These are phyloP conservation scores for Diaporthe citriasiana DNA, from an alignment of 2,329 filamentous ascomycete genomes.

Conservation along the genomic window DNA sequence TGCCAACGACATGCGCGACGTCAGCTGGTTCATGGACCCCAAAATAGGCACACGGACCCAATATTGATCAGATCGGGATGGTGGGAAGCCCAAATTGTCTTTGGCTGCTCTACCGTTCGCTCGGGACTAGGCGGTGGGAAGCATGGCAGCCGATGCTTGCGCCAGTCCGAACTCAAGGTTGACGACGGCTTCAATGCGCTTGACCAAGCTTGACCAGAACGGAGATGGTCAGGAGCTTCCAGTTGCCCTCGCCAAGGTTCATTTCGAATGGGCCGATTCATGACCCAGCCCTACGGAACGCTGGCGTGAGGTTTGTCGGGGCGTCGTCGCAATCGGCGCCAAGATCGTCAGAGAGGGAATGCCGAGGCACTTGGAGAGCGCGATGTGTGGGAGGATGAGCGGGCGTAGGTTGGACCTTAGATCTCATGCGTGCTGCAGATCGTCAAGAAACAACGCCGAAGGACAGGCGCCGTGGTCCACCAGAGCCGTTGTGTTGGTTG, in stretches of 20 bases:
- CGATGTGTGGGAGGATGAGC: background rate
- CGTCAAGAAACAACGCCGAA: constrained; percentile 3
- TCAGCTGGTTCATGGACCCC: constrained; percentile 14
- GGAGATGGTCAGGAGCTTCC: background rate
- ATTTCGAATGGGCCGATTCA: constrained; percentile 28
- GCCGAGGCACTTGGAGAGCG: background rate
- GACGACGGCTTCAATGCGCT: constrained; percentile 22
- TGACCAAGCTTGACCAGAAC: constrained; percentile 10
- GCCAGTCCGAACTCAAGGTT: background rate
- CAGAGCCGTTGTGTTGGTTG: constrained; percentile 16
- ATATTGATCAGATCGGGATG: background rate
- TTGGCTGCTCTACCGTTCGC: constrained; percentile 10
- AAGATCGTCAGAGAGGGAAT: constrained; percentile 14
- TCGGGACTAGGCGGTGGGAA: constrained; percentile 10
- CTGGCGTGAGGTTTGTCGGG: constrained; percentile 25
- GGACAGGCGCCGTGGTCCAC: constrained; percentile 22
- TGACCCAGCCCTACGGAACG: constrained; percentile 25
- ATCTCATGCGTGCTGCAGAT: constrained; percentile 28
- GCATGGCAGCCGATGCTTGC: constrained; percentile 6
- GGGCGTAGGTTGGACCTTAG: constrained; percentile 1
- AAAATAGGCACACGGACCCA: constrained; percentile 21
- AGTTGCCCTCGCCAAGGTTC: background rate
- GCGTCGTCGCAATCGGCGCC: constrained; percentile 21
- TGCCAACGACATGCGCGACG: constrained; percentile 19
- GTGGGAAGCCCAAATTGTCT: constrained; percentile 5